Percentiles rank a stretch among this genome's conserved stretches.
phyloP scores from a whole-genome alignment of 805 yeast genomes.

The Schwanniomyces vanrijiae region DNA sequence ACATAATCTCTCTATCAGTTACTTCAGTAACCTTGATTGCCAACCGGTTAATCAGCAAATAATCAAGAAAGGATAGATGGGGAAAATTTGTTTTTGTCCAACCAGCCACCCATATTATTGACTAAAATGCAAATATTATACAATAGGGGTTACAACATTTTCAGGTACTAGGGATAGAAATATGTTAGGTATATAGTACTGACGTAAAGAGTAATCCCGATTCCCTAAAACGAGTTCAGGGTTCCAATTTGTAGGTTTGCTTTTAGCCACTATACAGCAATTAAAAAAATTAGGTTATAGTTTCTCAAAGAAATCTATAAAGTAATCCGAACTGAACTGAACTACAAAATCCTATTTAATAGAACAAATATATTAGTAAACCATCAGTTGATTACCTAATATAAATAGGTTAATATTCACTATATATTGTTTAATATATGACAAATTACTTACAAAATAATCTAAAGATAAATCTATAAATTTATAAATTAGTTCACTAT shows the following conservation, averaged over 20 bases:
- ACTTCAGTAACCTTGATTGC: neutral
- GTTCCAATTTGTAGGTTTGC: neutral
- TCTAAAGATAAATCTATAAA: too few species aligned
- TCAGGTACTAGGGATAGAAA: neutral
- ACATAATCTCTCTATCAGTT: neutral
- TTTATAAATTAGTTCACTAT: too few species aligned
- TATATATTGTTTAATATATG: too few species aligned
- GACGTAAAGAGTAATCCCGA: neutral
- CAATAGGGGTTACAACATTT: neutral
- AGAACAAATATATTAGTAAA: too few species aligned
- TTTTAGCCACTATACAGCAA: neutral
- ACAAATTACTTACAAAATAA: too few species aligned
- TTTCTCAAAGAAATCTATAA: neutral
- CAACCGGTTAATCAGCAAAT: neutral
- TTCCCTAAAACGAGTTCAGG: neutral
- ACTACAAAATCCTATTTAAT: too few species aligned
- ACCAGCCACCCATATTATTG: slow-evolving; percentile 12
- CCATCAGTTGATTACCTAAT: too few species aligned
- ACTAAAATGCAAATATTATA: too few species aligned
- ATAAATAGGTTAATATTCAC: too few species aligned
- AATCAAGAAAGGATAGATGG: neutral
- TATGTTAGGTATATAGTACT: neutral
- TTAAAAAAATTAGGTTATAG: neutral
- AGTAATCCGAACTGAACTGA: neutral
- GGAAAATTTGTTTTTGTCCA: neutral